Base-by-base conservation (phyloP, 2,329 filamentous ascomycete species). In the Penicillium digitatum region DNA sequence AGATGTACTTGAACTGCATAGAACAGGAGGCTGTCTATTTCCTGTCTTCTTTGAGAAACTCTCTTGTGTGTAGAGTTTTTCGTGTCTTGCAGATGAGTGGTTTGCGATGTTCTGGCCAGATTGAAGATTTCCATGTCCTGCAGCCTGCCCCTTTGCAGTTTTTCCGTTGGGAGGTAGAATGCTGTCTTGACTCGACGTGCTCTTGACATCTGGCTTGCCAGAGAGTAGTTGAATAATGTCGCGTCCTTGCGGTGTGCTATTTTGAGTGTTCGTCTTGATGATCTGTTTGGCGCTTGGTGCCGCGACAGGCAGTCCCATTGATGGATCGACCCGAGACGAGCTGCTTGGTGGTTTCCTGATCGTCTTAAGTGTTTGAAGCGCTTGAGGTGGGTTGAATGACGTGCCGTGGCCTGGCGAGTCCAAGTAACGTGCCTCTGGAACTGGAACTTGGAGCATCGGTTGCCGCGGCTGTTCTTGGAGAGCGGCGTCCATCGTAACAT, bases 401-500 rank as follows among this genome's bases (percentile, higher is more conserved):
- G 56, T 52, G 14, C 56, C 54, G 43, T 60, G 57, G 12, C 62
- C 58, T 18, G 58, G 51, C 8, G 56, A 37, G 22, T 40, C 44
- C 26, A 55, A 55, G 22, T 48, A 52, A 18, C 53, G 55, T 14
- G 47, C 10, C 31, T 52, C 56, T 34, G 52, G 53, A 6, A 47
- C 32, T 14, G 57, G 46, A 7, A 38, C 37, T 11, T 50, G 56
- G 11, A 49, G 34, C 10, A 29, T 34, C 16, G 35, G 27, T 37
- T 26, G 55, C 40, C 34, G 47, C 14, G 59, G 42, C 27, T 49
- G 32, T 35, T 61, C 48, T 42, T 52, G 59, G 34, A 56, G 40
- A 8, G 51, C 31, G 27, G 48, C 46, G 2, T 54, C 53, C 40
- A 48, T 46, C 32, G 65, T 63, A 37, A 65, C 48, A 5, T 60